phyloP scores from a whole-genome alignment of 176 grass and related monocot genomes.

The Lolium multiflorum region DNA sequence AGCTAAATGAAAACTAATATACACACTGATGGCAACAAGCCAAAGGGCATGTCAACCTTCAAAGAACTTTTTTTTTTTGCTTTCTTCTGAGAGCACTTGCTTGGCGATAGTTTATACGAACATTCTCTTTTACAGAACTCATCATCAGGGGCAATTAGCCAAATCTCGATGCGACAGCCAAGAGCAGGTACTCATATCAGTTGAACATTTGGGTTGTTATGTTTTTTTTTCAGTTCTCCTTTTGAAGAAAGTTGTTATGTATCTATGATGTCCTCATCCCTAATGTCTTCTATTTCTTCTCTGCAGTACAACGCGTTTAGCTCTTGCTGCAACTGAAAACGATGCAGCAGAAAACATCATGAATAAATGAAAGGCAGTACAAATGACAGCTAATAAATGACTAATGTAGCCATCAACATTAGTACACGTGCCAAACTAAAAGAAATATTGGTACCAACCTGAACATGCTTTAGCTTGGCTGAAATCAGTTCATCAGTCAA shows the following conservation, averaged over 20 bases:
- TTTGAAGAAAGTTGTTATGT: slow-evolving; percentile 47
- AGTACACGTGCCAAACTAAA: neutral
- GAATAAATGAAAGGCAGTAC: slow-evolving; percentile 8
- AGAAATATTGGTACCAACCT: slow-evolving; percentile 48
- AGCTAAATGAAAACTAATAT: slow-evolving; percentile 41
- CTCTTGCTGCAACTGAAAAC: slow-evolving; percentile 90
- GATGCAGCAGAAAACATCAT: neutral
- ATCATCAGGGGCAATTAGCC: neutral
- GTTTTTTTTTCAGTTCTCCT: slow-evolving; percentile 26
- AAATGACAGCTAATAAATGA: slow-evolving; percentile 8
- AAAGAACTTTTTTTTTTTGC: slow-evolving; percentile 27
- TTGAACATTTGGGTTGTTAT: slow-evolving; percentile 46
- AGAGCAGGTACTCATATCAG: slow-evolving; percentile 39
- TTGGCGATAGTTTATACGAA: slow-evolving; percentile 9
- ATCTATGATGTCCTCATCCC: slow-evolving; percentile 68
- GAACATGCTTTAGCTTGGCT: slow-evolving; percentile 76
- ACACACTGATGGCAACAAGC: slow-evolving; percentile 52
- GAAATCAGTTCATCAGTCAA: slow-evolving; percentile 90
- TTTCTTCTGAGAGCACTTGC: slow-evolving; percentile 21
- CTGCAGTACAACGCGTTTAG: slow-evolving; percentile 86
- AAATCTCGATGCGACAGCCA: slow-evolving; percentile 27
- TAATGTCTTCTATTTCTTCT: slow-evolving; percentile 84
- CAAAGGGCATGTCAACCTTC: slow-evolving; percentile 22
- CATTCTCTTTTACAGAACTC: slow-evolving; percentile 37
- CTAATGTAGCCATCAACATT: neutral